Conservation (phyloP, 139 green algal genomes). For the Picochlorum costavermella region DNA sequence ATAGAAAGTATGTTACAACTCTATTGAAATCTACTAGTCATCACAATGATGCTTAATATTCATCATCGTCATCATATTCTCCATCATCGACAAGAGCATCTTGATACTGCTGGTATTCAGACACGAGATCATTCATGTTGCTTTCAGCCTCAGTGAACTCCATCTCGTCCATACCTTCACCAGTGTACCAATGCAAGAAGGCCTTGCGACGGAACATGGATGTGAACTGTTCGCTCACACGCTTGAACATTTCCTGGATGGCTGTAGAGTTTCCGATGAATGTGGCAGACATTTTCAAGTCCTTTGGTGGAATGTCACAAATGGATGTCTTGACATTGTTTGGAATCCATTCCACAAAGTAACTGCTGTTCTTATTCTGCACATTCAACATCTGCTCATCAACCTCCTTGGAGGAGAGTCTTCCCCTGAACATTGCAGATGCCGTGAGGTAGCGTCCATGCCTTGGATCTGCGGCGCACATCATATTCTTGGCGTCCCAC, state of each 20-base stretch:
- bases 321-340: constrained; percentile 97
- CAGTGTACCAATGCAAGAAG: constrained; percentile 96
- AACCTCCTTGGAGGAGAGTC: constrained; percentile 83
- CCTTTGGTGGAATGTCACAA: constrained; percentile 93
- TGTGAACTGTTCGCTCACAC: constrained; percentile 90
- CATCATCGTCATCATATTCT: constrained; percentile 8
- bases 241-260: constrained; percentile 85
- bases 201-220: constrained; percentile 96
- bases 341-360: constrained; percentile 99
- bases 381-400: constrained; percentile 97
- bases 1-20: constrained; percentile 5
- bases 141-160: constrained; percentile 94
- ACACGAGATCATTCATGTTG: constrained; percentile 88
- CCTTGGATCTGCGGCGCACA: constrained; percentile 91
- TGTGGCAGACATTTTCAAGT: constrained; percentile 90
- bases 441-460: constrained; percentile 93
- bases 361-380: constrained; percentile 45
- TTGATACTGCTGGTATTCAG: constrained; percentile 87
- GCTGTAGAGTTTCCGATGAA: constrained; percentile 95
- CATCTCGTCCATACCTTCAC: constrained; percentile 98
- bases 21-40: neutral
- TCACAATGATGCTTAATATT: neutral
- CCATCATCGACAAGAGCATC: constrained; percentile 12
- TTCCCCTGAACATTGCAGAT: constrained; percentile 74
- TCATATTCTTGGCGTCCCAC: constrained; percentile 99